Base-by-base conservation (phyloP, 1,284 basidiomycete species). In the Mycosarcoma mackinlayi region DNA sequence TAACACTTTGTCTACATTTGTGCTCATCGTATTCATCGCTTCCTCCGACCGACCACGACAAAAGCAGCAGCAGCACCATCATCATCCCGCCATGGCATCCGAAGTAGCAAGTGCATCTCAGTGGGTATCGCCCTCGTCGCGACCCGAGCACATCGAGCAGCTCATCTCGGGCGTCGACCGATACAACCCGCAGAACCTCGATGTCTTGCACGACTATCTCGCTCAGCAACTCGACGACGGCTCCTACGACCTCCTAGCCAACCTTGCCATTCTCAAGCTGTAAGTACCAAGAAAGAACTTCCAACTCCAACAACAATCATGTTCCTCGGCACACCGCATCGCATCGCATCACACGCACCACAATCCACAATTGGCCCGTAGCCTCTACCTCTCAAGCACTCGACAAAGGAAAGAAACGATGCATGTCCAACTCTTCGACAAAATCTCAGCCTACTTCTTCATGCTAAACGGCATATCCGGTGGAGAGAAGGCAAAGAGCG, bases 151-250 rank as follows among this genome's bases (percentile, higher is more conserved):
- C 60, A 78, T 80, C 47, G 75, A 79, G 25, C 73, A 78, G 61
- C 68, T 79, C 64, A 81, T 81, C 63, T 75, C 75, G 14, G 79
- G 76, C 53, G 76, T 81, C 44, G 93, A 97, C 86, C 89, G 94
- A 66, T 97, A 97, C 85, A 97, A 97, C 84, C 94, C 94, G 35
- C 91, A 91, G 60, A 97, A 96, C 84, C 89, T 95, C 62, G 87
- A 89, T 38, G 91, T 94, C 69, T 88, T 98, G 61, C 93, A 96
- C 85, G 94, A 96, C 81, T 97, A 97, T 85, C 89, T 98, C 60
- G 91, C 90, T 81, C 89, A 92, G 81, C 94, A 98, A 85, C 91
- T 93, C 75, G 87, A 92, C 76, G 91, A 88, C 76, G 89, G 90
- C 77, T 90, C 93, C 80, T 96, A 96, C 80, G 94, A 98, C 84